Base-by-base conservation (phyloP, 2,329 filamentous ascomycete genomes). In the Microdochium bolleyi region DNA sequence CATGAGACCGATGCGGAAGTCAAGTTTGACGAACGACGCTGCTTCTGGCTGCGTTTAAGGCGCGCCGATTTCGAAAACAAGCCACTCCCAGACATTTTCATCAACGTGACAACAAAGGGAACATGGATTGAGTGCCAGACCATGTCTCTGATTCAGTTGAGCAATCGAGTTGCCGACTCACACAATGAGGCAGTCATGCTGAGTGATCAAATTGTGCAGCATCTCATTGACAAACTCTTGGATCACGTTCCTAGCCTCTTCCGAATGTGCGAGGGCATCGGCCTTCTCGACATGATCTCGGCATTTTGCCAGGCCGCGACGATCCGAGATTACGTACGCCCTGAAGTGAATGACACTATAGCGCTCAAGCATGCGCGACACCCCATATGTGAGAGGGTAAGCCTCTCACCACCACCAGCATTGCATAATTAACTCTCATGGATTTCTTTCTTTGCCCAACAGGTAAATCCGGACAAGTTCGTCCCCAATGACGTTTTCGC, bases 401-500 rank as follows among this genome's bases (percentile, higher is more conserved):
- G 61, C 52, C 2, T 48, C 4, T 1, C 3, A 1, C 22, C 14
- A 16, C 16, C 27, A 24, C 14, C n/a, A 46, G 21, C 3, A n/a
- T n/a, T 46, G 14, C 4, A n/a, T 27, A 19, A 22, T 49, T 61
- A 51, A 59, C 34, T n/a, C 37, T 19, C 19, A 19, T 14, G 9
- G 16, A 46, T 46, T 7, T 46, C 16, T 7, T 24, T 1, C 38
- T 25, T 30, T 11, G 27, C 11, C 5, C 27, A 11, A 1, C 50
- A 81, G 73, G 80, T 85, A 2, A 83, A 89, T 58, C 71, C 74
- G 1, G 79, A 78, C 48, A 83, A 80, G 22, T 95, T 88, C 63
- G 76, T 97, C 3, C 88, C 94, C 0, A 97, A 97, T 57, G 92
- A 97, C 62, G 88, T 92, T 25, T 97, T 92, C 61, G 87, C 89